Evolutionary conservation across 768 basidiomycete genomes (phyloP), one percentile per base, ranked within the genome.

Genomic region (Russula vinacea): DNA sequence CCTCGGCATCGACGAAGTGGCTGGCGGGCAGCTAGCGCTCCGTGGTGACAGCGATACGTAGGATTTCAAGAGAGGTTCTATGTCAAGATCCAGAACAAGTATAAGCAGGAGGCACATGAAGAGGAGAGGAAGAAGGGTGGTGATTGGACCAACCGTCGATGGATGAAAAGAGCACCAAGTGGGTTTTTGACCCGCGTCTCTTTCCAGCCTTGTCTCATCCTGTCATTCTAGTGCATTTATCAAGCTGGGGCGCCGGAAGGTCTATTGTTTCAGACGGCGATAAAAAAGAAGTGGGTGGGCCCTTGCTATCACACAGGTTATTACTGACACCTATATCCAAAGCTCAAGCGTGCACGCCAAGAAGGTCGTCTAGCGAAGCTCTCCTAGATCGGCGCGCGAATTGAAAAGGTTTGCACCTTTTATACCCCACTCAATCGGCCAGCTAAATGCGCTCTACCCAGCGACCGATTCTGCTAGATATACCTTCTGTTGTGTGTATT

Each of bases 21-120:
- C 93, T 9, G 92, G 94, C 24, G 92, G 92, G 1, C 74, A 83
- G 44, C 73, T 95, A 59, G 81, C 87, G 60, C 78, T 96, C 40
- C 80, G 94, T 58, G 92, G 89, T 11, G 94, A 97, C 71, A 88
- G 85, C 67, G 91, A 94, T 58, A 85, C 86, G 88, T 92, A 32
- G 93, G 90, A 5, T 94, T 94, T 71, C 78, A 81, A 53, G 93
- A 96, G 72, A 81, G 91, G 14, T 97, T 94, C 73, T 90, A 86
- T 84, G 83, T 94, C 62, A 92, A 92, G 76, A 85, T 96, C 19
- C 94, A 97, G 77, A 85, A 80, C 76, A 92, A 92, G 71, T 95
- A 91, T 76, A 87, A 93, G 78, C 83, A 83, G 71, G 92, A 95
- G 73, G 91, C 81, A 77, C n/a, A 85, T 71, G 67, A 77, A 72